Evolutionary conservation across 495 filamentous ascomycete species (phyloP), one percentile per base, ranked within the genome.

Genomic region (Trichodelitschia bisporula): DNA sequence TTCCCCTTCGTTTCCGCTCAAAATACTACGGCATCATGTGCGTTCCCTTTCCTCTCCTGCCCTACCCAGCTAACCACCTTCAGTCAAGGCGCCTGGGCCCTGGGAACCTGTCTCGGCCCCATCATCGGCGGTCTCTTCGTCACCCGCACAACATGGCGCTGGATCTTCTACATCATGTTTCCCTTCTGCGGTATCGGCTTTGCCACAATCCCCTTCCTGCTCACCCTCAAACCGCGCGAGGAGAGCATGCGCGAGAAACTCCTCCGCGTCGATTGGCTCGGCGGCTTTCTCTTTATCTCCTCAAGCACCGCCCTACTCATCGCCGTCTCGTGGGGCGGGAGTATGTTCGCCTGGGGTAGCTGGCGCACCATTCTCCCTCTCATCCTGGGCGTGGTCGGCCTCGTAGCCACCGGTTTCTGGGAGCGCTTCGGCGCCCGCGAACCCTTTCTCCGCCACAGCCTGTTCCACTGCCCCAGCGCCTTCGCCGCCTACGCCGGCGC

Each of bases 331-430:
- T 71, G 61, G 59, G 68, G 56, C 1, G 67, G 64, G 0, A 41
- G 54, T 1, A 47, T 58, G 40, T 66, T 59, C 40, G 21, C 49
- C 2, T 76, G 69, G 67, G 34, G 31, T 12, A 44, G 42, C 0
- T 62, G 56, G 51, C 52, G 55, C 15, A 69, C 64, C 1, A 45
- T 72, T 11, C 58, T 64, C 3, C 68, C 70, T 0, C 40, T 75
- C 17, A 40, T 58, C 3, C 19, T 73, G 3, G 70, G 70, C 0
- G 39, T 45, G 1, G 44, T 36, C 1, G 51, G 56, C 14, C 17
- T 71, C 2, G 18, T 55, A 0, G 41, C 26, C 1, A 48, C 63
- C n/a, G 42, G 56, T 4, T 31, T 58, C 2, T 72, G 61, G 35
- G 64, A 74, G 39, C 34, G 39, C 5, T 47, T 40, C 16, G 40